Conservation (phyloP, 2,329 filamentous ascomycete genomes). For the Cercospora beticola region DNA sequence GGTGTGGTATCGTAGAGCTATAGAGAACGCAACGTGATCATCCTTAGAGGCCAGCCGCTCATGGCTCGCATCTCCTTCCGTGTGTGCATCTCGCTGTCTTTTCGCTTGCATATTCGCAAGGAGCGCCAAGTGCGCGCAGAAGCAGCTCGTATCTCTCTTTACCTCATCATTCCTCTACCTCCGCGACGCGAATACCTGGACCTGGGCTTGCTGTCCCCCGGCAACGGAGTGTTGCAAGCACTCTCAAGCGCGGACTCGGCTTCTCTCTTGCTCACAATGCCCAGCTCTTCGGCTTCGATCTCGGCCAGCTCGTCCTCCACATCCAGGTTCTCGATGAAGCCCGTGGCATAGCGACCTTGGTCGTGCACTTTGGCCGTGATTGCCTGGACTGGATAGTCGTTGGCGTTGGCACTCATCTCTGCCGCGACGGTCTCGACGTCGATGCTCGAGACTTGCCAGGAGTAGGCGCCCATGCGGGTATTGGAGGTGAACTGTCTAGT, state of each 20-base stretch:
- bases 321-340: not conserved
- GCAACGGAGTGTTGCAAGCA: not conserved
- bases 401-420: not conserved
- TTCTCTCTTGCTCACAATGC: not conserved
- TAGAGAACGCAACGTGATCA: not conserved
- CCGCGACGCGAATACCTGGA: not conserved
- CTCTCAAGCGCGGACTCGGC: not conserved
- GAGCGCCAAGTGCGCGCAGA: too few species aligned
- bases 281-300: not conserved
- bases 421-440: not conserved
- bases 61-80: not conserved
- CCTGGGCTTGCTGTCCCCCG: not conserved
- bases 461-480: not conserved
- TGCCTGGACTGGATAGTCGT: not conserved
- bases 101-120: too few species aligned
- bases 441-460: not conserved
- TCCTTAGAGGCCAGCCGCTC: not conserved
- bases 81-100: too few species aligned
- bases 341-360: not conserved
- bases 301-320: not conserved
- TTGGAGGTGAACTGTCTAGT: not conserved
- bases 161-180: not conserved
- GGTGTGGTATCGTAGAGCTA: conserved; percentile 57
- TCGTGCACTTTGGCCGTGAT: not conserved
- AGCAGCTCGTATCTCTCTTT: not conserved